phyloP scores from a whole-genome alignment of 2,329 filamentous ascomycete genomes.

The Didymella sp. region DNA sequence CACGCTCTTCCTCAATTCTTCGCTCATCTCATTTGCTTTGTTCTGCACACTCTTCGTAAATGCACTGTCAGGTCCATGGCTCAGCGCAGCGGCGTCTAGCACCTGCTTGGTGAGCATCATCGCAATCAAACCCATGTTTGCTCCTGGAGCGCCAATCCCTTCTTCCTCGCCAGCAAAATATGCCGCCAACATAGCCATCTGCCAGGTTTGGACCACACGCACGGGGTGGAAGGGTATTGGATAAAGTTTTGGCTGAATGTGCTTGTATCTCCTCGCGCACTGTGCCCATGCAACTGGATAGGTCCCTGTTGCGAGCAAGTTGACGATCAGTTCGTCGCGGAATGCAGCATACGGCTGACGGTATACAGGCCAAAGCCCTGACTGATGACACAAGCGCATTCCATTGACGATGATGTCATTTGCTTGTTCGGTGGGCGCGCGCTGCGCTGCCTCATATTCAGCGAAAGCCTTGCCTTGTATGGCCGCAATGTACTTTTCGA shows the following conservation, averaged over 20 bases:
- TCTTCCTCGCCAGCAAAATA: slow-evolving; percentile 39
- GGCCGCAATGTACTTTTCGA: slow-evolving; percentile 38
- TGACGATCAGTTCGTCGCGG: slow-evolving; percentile 61
- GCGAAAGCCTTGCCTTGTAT: slow-evolving; percentile 38
- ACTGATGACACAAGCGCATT: slow-evolving; percentile 52
- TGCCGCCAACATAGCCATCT: slow-evolving; percentile 48
- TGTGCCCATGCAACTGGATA: slow-evolving; percentile 60
- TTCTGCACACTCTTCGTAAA: slow-evolving; percentile 51
- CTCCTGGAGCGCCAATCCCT: slow-evolving; percentile 36
- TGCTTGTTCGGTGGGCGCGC: slow-evolving; percentile 36
- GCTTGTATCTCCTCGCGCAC: slow-evolving; percentile 59
- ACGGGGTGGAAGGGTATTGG: slow-evolving; percentile 60
- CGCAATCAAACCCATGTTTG: slow-evolving; percentile 53
- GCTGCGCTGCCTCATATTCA: slow-evolving; percentile 35
- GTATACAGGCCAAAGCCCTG: slow-evolving; percentile 55
- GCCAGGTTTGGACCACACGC: slow-evolving; percentile 59
- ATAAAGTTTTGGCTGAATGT: slow-evolving; percentile 61
- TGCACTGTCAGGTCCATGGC: slow-evolving; percentile 53
- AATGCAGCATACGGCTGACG: slow-evolving; percentile 63
- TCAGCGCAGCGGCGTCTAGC: slow-evolving; percentile 48
- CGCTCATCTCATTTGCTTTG: slow-evolving; percentile 48
- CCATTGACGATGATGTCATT: slow-evolving; percentile 48
- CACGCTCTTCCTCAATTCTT: slow-evolving; percentile 29
- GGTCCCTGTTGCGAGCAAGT: slow-evolving; percentile 53
- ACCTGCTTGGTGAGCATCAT: slow-evolving; percentile 54